These are phyloP conservation scores for Oxyria digyna DNA, from an alignment of 148 eudicot genomes.

Conservation along the genomic window DNA sequence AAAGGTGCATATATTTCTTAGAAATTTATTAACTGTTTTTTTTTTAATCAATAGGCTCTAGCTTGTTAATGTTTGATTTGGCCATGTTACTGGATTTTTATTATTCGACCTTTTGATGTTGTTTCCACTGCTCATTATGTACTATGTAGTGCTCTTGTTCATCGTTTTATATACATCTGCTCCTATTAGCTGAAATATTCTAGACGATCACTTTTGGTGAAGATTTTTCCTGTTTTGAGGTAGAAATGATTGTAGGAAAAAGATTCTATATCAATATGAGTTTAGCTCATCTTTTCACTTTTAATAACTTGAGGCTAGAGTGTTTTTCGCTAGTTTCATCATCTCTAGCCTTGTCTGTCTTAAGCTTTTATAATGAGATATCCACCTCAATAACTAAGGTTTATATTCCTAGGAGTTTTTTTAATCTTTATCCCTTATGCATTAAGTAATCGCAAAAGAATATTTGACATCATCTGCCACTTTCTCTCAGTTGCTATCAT, in stretches of 20 bases:
- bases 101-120: too few relatives aligned
- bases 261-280: background rate
- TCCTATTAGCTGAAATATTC: background rate
- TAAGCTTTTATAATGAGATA: too few relatives aligned
- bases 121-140: background rate
- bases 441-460: too few relatives aligned
- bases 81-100: too few relatives aligned
- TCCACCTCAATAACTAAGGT: too few relatives aligned
- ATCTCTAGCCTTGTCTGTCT: too few relatives aligned
- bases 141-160: background rate
- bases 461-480: background rate
- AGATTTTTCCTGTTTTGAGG: background rate
- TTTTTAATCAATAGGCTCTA: background rate
- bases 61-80: background rate
- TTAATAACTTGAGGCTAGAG: background rate
- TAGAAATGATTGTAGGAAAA: background rate
- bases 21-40: background rate
- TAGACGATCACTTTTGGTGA: background rate
- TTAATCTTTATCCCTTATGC: too few relatives aligned
- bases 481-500: background rate
- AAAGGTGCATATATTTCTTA: slow-evolving; percentile 20
- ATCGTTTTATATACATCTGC: background rate
- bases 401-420: too few relatives aligned
- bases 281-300: background rate
- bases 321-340: background rate